A percentile compares a stretch with the other conserved stretches of the same genome.
Evolutionary conservation across 2,329 filamentous ascomycete genomes (phyloP).

Genomic region (Aspergillus sp.): DNA sequence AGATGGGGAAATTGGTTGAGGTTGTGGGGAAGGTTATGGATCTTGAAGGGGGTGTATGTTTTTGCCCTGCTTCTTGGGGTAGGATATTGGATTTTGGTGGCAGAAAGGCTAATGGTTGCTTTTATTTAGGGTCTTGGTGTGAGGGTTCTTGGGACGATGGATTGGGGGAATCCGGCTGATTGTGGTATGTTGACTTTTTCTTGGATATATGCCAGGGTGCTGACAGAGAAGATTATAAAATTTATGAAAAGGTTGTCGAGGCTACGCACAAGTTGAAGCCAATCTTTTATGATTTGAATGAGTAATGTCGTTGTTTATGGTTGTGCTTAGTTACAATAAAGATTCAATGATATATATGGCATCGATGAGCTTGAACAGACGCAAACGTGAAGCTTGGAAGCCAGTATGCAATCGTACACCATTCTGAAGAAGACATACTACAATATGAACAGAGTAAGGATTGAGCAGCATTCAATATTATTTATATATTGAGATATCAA

Average conservation of each 20-base stretch:
- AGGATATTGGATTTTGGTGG: background rate
- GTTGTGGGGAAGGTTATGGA: conserved; percentile 41
- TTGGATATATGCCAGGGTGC: background rate
- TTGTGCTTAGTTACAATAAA: background rate
- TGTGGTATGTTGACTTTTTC: conserved; percentile 26
- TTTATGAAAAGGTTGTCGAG: conserved; percentile 74
- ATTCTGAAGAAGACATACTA: too few relatives aligned
- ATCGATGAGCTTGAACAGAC: too few relatives aligned
- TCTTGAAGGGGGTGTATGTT: conserved; percentile 32
- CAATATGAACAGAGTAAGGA: too few relatives aligned
- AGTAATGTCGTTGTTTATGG: background rate
- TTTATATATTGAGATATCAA: background rate
- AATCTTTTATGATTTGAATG: conserved; percentile 61
- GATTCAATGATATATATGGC: too few relatives aligned
- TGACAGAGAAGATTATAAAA: conserved; percentile 57
- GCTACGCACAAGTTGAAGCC: conserved; percentile 72
- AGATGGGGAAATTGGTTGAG: conserved; percentile 41
- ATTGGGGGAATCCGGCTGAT: conserved; percentile 37
- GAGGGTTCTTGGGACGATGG: conserved; percentile 34
- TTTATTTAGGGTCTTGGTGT: conserved; percentile 31
- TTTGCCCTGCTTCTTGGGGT: background rate
- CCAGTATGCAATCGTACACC: too few relatives aligned
- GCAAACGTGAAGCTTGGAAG: too few relatives aligned
- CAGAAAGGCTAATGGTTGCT: conserved; percentile 2
- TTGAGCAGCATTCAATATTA: background rate